Evolutionary conservation across 2,329 filamentous ascomycete genomes (phyloP).

Genomic region (Claviceps sp.): DNA sequence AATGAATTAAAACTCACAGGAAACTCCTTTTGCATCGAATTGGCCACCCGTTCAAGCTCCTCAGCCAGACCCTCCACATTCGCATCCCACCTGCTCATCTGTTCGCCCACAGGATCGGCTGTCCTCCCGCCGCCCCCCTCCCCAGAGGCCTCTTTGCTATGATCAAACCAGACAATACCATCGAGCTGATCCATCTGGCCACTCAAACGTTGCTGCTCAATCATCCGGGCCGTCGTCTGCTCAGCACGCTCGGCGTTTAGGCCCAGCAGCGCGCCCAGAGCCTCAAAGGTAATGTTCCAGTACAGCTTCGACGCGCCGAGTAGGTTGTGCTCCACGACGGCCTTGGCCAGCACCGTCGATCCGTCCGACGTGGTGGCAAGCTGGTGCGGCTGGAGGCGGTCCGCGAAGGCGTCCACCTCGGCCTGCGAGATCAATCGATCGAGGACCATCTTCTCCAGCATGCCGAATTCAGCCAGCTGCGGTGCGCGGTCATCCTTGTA

Average conservation of each 20-base stretch:
- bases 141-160: constrained; percentile 56
- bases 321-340: constrained; percentile 92
- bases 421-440: constrained; percentile 66
- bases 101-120: constrained; percentile 48
- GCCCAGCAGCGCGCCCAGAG: constrained; percentile 63
- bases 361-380: constrained; percentile 82
- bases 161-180: constrained; percentile 74
- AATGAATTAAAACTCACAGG: constrained; percentile 36
- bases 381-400: constrained; percentile 73
- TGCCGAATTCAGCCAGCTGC: constrained; percentile 65
- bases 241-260: constrained; percentile 73
- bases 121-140: constrained; percentile 55
- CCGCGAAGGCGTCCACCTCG: constrained; percentile 80
- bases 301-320: constrained; percentile 72
- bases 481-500: constrained; percentile 85
- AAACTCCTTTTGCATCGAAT: constrained; percentile 66
- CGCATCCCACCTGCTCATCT: constrained; percentile 75
- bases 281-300: constrained; percentile 62
- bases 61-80: constrained; percentile 80
- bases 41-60: constrained; percentile 78
- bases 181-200: constrained; percentile 93
- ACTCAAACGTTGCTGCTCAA: constrained; percentile 79
- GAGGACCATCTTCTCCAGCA: constrained; percentile 95
- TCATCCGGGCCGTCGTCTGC: constrained; percentile 85
- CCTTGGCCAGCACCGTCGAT: constrained; percentile 81